Evolutionary conservation across 108 stramenopile species (phyloP).

Genomic region (Nitzschia sp.): DNA sequence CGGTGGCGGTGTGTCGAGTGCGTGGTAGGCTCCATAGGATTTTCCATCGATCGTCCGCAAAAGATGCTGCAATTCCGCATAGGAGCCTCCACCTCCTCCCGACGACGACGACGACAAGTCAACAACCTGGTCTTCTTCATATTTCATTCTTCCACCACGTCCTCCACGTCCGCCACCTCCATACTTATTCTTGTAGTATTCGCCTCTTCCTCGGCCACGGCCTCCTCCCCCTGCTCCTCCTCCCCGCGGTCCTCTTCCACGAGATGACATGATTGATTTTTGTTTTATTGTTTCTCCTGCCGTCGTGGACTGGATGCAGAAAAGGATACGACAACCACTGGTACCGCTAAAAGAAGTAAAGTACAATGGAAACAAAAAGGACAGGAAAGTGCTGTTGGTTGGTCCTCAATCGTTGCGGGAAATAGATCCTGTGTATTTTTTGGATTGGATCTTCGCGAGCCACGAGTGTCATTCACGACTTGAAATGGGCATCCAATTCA

Average conservation of each 20-base stretch:
- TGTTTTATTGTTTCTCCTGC: too few relatives aligned
- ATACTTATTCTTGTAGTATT: constrained; percentile 72
- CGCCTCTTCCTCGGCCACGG: constrained; percentile 41
- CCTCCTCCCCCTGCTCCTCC: constrained; percentile 19
- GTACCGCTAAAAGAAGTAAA: too few relatives aligned
- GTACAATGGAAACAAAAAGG: too few relatives aligned
- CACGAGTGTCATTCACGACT: too few relatives aligned
- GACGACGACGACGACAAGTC: background rate
- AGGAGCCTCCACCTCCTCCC: constrained; percentile 54
- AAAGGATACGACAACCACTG: too few relatives aligned
- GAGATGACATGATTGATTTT: too few relatives aligned
- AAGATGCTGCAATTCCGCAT: constrained; percentile 56
- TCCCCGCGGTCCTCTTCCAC: background rate
- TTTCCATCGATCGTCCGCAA: constrained; percentile 79
- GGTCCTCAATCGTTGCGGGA: too few relatives aligned
- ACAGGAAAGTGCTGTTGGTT: too few relatives aligned
- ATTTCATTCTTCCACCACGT: constrained; percentile 3
- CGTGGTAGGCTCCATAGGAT: constrained; percentile 89
- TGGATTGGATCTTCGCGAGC: too few relatives aligned
- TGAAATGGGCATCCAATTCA: too few relatives aligned
- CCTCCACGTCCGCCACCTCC: constrained; percentile 59
- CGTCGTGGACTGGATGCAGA: too few relatives aligned
- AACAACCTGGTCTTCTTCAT: background rate
- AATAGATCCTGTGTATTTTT: too few relatives aligned
- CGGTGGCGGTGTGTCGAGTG: constrained; percentile 73